Percentiles rank a stretch among this genome's conserved stretches.
Evolutionary conservation across 371 early-diverging fungal genomes (phyloP).

Genomic region (Mucor racemosus): DNA sequence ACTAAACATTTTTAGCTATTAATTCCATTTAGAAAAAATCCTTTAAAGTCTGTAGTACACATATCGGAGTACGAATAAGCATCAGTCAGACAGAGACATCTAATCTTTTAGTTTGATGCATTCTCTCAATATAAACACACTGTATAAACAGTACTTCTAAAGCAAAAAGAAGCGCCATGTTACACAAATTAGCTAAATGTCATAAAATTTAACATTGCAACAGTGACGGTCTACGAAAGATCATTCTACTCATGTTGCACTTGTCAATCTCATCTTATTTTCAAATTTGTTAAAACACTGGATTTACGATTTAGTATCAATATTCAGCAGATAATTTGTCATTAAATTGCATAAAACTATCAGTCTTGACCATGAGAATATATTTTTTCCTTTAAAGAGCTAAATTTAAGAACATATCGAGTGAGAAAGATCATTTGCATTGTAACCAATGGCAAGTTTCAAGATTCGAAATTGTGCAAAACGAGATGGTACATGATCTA

Average conservation of each 20-base stretch:
- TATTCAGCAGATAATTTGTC: neutral
- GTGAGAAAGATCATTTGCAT: neutral
- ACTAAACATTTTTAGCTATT: too few species aligned
- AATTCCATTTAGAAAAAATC: too few species aligned
- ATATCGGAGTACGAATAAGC: too few species aligned
- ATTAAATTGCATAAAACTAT: neutral
- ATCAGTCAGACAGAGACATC: too few species aligned
- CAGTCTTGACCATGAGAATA: neutral
- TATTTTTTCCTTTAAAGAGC: neutral
- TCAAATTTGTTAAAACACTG: neutral
- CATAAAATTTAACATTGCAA: too few species aligned
- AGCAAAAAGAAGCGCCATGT: too few species aligned
- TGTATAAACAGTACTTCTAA: too few species aligned
- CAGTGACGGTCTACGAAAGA: neutral
- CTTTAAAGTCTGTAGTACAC: too few species aligned
- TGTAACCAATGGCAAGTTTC: slow-evolving; percentile 1
- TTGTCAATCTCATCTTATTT: neutral
- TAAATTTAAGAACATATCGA: neutral
- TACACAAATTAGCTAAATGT: too few species aligned
- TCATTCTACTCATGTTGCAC: neutral
- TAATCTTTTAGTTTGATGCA: too few species aligned
- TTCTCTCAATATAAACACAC: too few species aligned
- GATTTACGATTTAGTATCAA: neutral
- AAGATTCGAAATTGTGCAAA: slow-evolving; percentile 7
- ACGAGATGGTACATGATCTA: neutral